These are phyloP conservation scores for Phytophthora fragariaefolia DNA, from an alignment of 352 stramenopile species.

Conservation along the genomic window DNA sequence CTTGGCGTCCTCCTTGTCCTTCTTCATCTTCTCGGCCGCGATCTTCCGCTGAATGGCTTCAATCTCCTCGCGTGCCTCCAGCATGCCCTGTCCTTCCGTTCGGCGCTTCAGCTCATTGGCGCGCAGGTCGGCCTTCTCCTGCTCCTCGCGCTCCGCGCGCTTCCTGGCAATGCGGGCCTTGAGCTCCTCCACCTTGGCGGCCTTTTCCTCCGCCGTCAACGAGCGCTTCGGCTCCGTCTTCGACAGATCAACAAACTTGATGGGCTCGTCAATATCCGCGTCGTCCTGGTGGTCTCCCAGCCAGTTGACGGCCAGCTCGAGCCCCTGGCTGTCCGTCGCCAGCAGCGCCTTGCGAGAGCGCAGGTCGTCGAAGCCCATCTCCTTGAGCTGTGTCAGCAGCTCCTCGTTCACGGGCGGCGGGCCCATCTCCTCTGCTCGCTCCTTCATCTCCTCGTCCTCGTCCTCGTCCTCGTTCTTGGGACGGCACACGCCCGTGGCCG, in stretches of 20 bases:
- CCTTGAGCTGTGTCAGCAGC: constrained; percentile 69
- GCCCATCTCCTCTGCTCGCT: constrained; percentile 39
- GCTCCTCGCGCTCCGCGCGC: constrained; percentile 76
- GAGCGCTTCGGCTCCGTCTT: constrained; percentile 44
- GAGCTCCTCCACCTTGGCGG: constrained; percentile 83
- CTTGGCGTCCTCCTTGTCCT: constrained; percentile 91
- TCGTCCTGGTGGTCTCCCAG: constrained; percentile 91
- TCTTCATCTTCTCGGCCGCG: constrained; percentile 85
- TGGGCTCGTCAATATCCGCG: constrained; percentile 88
- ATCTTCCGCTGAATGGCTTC: constrained; percentile 81
- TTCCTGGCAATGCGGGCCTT: constrained; percentile 83
- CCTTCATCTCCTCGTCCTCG: constrained; percentile 43
- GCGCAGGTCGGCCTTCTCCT: constrained; percentile 79
- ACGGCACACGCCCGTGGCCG: constrained; percentile 61
- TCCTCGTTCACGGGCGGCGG: constrained; percentile 71
- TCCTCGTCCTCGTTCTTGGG: too few species aligned
- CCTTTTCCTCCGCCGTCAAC: constrained; percentile 90
- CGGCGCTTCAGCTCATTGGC: constrained; percentile 79
- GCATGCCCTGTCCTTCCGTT: constrained; percentile 78
- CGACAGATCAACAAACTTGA: constrained; percentile 83
- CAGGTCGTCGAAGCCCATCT: constrained; percentile 90
- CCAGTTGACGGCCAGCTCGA: constrained; percentile 90
- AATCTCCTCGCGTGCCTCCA: constrained; percentile 81
- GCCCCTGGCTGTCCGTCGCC: constrained; percentile 70
- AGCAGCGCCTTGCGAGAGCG: constrained; percentile 84